Conservation (phyloP, 2,329 filamentous ascomycete species). For the Ophidiomyces ophidiicola region DNA sequence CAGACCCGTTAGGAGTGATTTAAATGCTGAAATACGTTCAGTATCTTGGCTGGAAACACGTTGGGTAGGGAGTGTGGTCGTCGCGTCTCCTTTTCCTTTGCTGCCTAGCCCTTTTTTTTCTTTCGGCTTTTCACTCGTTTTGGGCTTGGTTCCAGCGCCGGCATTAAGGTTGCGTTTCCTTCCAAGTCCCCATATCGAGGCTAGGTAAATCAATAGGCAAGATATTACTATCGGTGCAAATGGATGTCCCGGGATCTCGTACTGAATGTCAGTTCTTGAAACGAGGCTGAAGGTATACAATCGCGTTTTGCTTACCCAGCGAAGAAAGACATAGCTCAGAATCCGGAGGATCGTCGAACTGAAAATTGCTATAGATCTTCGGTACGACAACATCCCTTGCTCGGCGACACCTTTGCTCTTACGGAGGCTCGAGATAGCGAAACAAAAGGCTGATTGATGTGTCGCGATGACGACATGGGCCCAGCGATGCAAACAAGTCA, state of each 20-base stretch:
- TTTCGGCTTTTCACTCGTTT: constrained; percentile 1
- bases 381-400: constrained; percentile 24
- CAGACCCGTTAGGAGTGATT: constrained; percentile 60
- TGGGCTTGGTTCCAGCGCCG: not conserved
- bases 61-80: not conserved
- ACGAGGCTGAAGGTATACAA: not conserved
- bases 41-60: not conserved
- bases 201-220: constrained; percentile 36
- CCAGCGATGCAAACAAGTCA: constrained; percentile 7
- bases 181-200: constrained; percentile 22
- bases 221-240: constrained; percentile 30
- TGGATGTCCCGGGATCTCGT: constrained; percentile 30
- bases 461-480: constrained; percentile 8
- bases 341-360: constrained; percentile 30
- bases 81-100: not conserved
- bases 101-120: not conserved
- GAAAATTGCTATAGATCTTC: constrained; percentile 23
- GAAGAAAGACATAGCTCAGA: constrained; percentile 30
- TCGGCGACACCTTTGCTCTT: constrained; percentile 1
- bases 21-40: constrained; percentile 32
- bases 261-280: constrained; percentile 8
- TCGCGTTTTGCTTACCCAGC: constrained; percentile 29
- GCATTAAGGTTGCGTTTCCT: constrained; percentile 6
- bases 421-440: not conserved
- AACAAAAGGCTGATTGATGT: not conserved